A percentile compares a stretch with the other conserved stretches of the same genome.
Conservation (phyloP, 2,329 filamentous ascomycete genomes). For the Fusarium succisae region DNA sequence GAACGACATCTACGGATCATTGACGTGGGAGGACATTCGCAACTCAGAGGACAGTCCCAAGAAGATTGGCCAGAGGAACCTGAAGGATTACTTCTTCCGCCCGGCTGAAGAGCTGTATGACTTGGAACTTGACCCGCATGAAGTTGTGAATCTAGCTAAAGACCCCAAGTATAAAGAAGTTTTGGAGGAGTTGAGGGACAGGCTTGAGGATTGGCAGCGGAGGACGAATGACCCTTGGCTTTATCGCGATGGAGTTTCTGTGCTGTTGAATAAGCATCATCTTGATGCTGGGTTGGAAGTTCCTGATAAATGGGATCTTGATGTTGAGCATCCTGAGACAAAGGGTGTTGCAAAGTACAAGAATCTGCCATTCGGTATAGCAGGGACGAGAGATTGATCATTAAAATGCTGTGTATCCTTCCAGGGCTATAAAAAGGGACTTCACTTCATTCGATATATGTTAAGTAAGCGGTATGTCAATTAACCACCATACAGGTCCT, state of each 20-base stretch:
- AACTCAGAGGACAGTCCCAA: slow-evolving; percentile 40
- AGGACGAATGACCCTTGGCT: not conserved
- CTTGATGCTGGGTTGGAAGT: not conserved
- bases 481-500: fast-evolving
- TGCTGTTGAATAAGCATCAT: not conserved
- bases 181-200: not conserved
- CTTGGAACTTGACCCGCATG: slow-evolving; percentile 54
- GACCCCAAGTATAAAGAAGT: not conserved
- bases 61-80: slow-evolving; percentile 49
- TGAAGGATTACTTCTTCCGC: slow-evolving; percentile 56
- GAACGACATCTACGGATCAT: slow-evolving; percentile 55
- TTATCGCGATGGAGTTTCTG: not conserved
- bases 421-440: not conserved
- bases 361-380: not conserved
- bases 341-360: not conserved
- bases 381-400: not conserved
- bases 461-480: not conserved
- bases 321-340: not conserved
- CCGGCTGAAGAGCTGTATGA: slow-evolving; percentile 59
- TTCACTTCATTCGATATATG: fast-evolving
- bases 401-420: fast-evolving
- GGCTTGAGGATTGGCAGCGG: not conserved
- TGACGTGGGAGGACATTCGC: slow-evolving; percentile 57
- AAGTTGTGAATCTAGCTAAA: slow-evolving; percentile 53
- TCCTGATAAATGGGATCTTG: not conserved